These are phyloP conservation scores for Camellia granthamiana DNA, from an alignment of 148 eudicot genomes.

Conservation along the genomic window DNA sequence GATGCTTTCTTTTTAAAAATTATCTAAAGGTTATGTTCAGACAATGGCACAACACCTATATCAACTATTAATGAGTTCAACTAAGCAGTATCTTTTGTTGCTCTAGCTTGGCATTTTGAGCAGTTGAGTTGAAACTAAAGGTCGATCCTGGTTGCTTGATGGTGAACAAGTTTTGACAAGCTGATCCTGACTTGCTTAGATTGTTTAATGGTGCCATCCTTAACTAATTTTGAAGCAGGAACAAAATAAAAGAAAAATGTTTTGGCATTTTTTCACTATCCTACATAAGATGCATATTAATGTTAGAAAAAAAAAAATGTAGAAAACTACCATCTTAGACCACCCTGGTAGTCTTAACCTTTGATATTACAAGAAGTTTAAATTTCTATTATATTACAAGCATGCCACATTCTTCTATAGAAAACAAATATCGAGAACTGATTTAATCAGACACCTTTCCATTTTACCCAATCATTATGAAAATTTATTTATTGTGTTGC, in stretches of 20 bases:
- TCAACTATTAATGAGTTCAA: background rate
- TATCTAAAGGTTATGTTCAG: background rate
- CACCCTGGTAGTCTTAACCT: background rate
- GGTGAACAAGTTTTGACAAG: background rate
- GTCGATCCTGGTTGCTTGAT: background rate
- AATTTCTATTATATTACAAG: no score
- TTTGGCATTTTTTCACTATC: no score
- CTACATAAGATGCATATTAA: no score
- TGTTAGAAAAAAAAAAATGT: no score
- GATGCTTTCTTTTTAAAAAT: background rate
- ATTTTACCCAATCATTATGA: no score
- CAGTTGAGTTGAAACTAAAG: background rate
- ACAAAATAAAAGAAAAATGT: no score
- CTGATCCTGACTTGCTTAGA: background rate
- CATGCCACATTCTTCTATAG: no score
- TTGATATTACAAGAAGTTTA: background rate
- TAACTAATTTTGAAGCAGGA: background rate
- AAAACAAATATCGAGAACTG: no score
- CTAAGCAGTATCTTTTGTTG: background rate
- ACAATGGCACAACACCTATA: background rate
- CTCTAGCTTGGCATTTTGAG: background rate
- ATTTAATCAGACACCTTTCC: no score
- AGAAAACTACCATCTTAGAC: background rate
- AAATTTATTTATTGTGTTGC: background rate
- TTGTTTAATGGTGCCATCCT: background rate